Conservation (phyloP, 2,329 filamentous ascomycete species). For the Colletotrichum theobromicola region DNA sequence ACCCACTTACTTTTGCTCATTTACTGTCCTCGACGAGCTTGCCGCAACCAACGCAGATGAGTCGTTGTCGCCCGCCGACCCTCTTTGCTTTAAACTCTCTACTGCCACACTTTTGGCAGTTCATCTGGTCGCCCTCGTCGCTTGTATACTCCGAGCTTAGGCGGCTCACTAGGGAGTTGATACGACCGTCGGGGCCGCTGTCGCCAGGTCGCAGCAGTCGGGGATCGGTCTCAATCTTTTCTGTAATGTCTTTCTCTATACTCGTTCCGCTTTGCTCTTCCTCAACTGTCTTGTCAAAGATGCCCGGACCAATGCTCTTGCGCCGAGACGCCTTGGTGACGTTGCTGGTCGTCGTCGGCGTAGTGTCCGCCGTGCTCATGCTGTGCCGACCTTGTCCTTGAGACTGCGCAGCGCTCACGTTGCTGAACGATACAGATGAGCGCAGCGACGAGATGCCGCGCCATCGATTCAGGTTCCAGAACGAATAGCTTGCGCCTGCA, state of each 20-base stretch:
- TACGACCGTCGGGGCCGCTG: slow-evolving; percentile 29
- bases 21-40: slow-evolving; percentile 25
- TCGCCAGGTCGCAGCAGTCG: slow-evolving; percentile 20
- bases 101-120: slow-evolving; percentile 64
- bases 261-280: background rate
- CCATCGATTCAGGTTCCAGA: slow-evolving; percentile 66
- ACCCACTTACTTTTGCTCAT: background rate
- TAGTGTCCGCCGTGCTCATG: slow-evolving; percentile 13
- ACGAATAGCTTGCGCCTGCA: slow-evolving; percentile 48
- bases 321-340: slow-evolving; percentile 26
- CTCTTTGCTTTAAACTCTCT: slow-evolving; percentile 68
- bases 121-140: slow-evolving; percentile 52
- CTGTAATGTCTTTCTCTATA: background rate
- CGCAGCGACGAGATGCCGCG: slow-evolving; percentile 39
- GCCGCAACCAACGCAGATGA: slow-evolving; percentile 67
- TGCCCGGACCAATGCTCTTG: slow-evolving; percentile 27
- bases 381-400: slow-evolving; percentile 6
- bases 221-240: slow-evolving; percentile 6
- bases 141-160: slow-evolving; percentile 54
- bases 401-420: background rate
- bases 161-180: slow-evolving; percentile 53
- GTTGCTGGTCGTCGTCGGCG: background rate
- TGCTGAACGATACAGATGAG: slow-evolving; percentile 13
- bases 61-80: slow-evolving; percentile 54
- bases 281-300: slow-evolving; percentile 17